Evolutionary conservation across 2,329 filamentous ascomycete genomes (phyloP).

Genomic region (Cladophialophora bantiana): DNA sequence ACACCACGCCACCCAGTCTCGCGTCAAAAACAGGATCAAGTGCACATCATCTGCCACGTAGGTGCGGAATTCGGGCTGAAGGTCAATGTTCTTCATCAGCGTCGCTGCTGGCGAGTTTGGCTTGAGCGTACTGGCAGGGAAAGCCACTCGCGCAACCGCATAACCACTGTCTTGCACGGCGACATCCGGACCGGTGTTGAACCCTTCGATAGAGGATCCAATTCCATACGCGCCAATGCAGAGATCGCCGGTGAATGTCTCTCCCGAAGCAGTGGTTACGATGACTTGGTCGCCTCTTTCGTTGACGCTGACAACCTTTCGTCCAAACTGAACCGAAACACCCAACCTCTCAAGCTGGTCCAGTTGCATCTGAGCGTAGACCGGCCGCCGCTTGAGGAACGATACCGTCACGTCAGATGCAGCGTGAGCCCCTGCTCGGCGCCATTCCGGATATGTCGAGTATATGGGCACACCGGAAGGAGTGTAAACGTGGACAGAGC

Average conservation of each 20-base stretch:
- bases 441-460: conserved; percentile 14
- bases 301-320: neutral
- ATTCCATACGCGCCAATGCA: conserved; percentile 24
- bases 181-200: conserved; percentile 11
- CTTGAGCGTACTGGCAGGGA: conserved; percentile 7
- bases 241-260: conserved; percentile 4
- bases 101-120: conserved; percentile 9
- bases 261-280: neutral
- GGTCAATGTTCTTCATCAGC: neutral
- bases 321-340: conserved; percentile 4
- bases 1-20: conserved; percentile 13
- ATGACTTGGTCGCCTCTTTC: neutral
- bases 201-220: conserved; percentile 11
- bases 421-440: neutral
- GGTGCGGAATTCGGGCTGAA: conserved; percentile 5
- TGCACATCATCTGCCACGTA: conserved; percentile 19
- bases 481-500: conserved; percentile 14
- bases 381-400: conserved; percentile 22
- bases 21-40: conserved; percentile 11
- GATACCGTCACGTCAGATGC: conserved; percentile 18
- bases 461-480: conserved; percentile 6
- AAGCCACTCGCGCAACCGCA: conserved; percentile 16
- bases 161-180: conserved; percentile 25
- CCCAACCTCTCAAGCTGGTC: conserved; percentile 9
- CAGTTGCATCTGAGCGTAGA: conserved; percentile 23